Evolutionary conservation across 2,329 filamentous ascomycete genomes (phyloP).

Genomic region (Cadophora gregata): DNA sequence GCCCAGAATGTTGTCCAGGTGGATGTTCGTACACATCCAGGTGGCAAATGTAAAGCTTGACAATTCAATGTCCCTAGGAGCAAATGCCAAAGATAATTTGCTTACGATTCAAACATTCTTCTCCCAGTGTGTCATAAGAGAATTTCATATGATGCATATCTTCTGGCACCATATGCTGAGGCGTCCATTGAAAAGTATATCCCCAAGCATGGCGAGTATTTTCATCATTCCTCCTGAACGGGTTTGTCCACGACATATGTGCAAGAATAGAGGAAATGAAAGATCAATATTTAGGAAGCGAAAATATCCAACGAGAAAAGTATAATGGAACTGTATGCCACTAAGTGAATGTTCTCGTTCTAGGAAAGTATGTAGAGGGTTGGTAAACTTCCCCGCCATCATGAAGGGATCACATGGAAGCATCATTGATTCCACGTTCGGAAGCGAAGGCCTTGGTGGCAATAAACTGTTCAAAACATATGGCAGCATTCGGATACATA

Average conservation of each 20-base stretch:
- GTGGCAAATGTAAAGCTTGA: too few species aligned
- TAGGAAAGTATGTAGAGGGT: not conserved
- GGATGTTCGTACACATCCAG: not conserved
- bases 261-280: not conserved
- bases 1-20: not conserved
- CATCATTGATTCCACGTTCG: conserved; percentile 19
- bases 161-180: conserved; percentile 64
- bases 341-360: not conserved
- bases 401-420: conserved; percentile 19
- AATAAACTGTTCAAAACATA: not conserved
- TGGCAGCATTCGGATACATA: not conserved
- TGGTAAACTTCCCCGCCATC: conserved; percentile 6
- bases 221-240: conserved; percentile 34
- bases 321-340: not conserved
- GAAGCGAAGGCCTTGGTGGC: not conserved
- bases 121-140: conserved; percentile 71
- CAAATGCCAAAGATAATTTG: not conserved
- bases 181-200: conserved; percentile 72
- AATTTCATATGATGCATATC: conserved; percentile 65
- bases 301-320: not conserved
- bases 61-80: too few species aligned
- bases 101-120: conserved; percentile 62
- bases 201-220: conserved; percentile 56
- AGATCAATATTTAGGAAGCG: not conserved
- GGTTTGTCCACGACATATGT: conserved; percentile 32